Conservation (phyloP, 2,329 filamentous ascomycete species). For the Colletotrichum theobromicola region DNA sequence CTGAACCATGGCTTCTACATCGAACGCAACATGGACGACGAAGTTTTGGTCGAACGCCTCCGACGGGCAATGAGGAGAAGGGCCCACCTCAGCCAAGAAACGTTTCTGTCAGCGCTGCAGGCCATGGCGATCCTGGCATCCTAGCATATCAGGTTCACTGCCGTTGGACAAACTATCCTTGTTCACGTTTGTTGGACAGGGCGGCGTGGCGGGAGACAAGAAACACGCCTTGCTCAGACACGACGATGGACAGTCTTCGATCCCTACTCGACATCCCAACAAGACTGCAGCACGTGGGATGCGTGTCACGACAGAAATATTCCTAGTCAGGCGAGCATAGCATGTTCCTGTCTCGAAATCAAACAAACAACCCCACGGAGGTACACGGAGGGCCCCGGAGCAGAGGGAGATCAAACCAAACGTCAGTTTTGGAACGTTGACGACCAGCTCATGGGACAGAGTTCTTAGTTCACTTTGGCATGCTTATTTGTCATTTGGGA, state of each 20-base stretch:
- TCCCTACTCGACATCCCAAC: background rate
- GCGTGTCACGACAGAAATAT: background rate
- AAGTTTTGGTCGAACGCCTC: background rate
- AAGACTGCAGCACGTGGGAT: background rate
- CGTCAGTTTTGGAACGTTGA: background rate
- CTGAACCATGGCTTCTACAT: background rate
- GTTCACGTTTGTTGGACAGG: background rate
- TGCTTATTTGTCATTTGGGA: conserved; percentile 3
- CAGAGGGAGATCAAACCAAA: conserved; percentile 1
- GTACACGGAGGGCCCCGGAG: background rate
- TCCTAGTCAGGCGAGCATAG: background rate
- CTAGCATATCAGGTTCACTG: background rate
- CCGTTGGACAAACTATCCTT: background rate
- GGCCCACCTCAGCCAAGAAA: background rate
- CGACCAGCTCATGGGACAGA: background rate
- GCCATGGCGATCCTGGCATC: background rate
- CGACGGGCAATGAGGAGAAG: background rate
- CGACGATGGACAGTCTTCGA: background rate
- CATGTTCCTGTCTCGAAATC: conserved; percentile 8
- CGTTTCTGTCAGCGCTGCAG: conserved; percentile 17
- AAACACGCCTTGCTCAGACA: background rate
- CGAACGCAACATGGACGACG: background rate
- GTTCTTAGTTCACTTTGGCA: background rate
- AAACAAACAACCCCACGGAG: conserved; percentile 4
- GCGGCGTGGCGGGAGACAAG: background rate